Percentiles rank a stretch among this genome's conserved stretches.
Conservation (phyloP, 495 filamentous ascomycete genomes). For the Lophiotrema nucula region DNA sequence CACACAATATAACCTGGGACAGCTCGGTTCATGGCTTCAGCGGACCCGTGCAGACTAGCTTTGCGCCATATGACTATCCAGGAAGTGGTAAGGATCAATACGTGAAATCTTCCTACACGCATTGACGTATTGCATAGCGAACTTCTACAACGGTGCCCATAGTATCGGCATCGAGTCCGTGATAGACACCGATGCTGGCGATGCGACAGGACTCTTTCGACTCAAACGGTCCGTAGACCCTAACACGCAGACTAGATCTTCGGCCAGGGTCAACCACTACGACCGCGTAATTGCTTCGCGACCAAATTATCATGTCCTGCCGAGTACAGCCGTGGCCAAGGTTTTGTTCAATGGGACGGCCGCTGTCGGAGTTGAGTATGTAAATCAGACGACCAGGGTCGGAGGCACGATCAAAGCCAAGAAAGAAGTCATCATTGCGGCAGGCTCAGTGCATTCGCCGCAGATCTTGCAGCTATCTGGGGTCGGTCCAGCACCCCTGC, state of each 20-base stretch:
- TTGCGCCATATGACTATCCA: constrained; percentile 21
- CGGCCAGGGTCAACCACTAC: constrained; percentile 18
- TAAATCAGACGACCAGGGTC: background rate
- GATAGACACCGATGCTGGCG: constrained; percentile 13
- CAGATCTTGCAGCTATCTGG: constrained; percentile 29
- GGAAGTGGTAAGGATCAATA: constrained; percentile 11
- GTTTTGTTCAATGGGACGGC: constrained; percentile 9
- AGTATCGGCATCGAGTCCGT: constrained; percentile 4
- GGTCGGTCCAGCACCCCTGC: constrained; percentile 4
- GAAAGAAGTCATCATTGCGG: constrained; percentile 28
- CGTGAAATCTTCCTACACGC: too few species aligned
- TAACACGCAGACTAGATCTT: constrained; percentile 16
- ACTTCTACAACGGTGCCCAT: constrained; percentile 14
- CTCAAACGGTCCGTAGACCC: constrained; percentile 1
- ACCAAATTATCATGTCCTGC: constrained; percentile 27
- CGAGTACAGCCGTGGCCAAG: constrained; percentile 11
- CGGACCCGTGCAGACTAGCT: constrained; percentile 23
- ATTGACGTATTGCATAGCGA: too few species aligned
- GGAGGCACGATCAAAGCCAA: constrained; percentile 10
- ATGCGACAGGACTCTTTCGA: constrained; percentile 16
- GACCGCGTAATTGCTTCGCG: constrained; percentile 16
- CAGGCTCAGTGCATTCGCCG: constrained; percentile 18
- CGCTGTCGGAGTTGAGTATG: constrained; percentile 15
- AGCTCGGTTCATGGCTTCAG: constrained; percentile 18
- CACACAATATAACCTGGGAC: constrained; percentile 18